Base-by-base conservation (phyloP, 169 alveolate species). In the Eimeria necatrix region DNA sequence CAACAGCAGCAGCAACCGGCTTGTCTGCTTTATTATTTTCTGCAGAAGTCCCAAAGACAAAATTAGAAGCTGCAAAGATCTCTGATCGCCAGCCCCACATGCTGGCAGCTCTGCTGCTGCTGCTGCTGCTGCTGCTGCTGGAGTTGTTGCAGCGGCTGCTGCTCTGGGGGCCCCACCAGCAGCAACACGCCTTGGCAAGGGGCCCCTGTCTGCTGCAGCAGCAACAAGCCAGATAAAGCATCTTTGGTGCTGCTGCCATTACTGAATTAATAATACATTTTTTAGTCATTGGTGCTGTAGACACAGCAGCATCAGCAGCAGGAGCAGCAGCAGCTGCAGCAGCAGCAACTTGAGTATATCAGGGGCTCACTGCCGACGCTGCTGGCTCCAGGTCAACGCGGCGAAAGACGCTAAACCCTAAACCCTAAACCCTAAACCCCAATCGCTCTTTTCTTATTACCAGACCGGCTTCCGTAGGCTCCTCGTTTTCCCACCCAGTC, bases 131-230 rank as follows among this genome's bases (percentile, higher is more conserved):
- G 74, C 74, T 6, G 74, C 74, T 61, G 73, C 73, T 61, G 68
- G 22, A 12, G 68, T 16, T 56, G 68, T 1, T 56, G 41, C 41
- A 32, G 41, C 41, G 2, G 41, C 41, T 32, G 41, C 41, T 32
- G 41, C 41, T 32, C 41, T 56, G 32, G 74, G 74, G 74, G 74
- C 74, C 74, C 74, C 74, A 64, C 74, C 74, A 9, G 74, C 74
- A 64, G 22, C 74, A 7, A 56, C 22, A 32, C 22, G 22, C 22
- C 22, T 9, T 32, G 22, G 24, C 74, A 64, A 3, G 22, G 74
- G 24, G 74, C 74, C 74, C 24, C 74, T 32, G 74, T 10, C 18
- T 64, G 41, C 74, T 64, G 74, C 74, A 20, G 74, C 74, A 20
- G 74, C 74, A 32, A 32, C 68, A 56, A 56, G 68, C 12, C 68